phyloP scores from a whole-genome alignment of 176 grass and related monocot species.

The Pontederia crassipes region DNA sequence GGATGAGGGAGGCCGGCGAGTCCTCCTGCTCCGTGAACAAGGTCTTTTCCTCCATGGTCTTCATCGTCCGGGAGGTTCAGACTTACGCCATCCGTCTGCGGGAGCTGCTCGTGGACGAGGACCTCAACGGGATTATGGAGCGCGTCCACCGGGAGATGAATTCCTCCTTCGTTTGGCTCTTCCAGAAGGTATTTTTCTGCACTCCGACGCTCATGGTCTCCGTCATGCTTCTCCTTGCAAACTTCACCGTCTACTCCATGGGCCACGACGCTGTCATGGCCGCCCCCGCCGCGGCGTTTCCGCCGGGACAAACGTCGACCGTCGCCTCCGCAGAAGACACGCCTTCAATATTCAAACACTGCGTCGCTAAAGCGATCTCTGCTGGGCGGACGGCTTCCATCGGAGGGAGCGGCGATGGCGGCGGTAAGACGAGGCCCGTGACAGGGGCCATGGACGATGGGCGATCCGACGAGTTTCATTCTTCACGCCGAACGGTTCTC shows the following conservation, averaged over 20 bases:
- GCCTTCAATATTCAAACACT: no score
- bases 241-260: slow-evolving; percentile 8
- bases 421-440: neutral
- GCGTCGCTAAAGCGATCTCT: neutral
- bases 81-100: neutral
- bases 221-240: slow-evolving; percentile 1
- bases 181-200: neutral
- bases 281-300: neutral
- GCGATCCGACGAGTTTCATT: neutral
- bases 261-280: neutral
- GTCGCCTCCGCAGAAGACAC: neutral
- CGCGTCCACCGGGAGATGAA: neutral
- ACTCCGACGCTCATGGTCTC: slow-evolving; percentile 1
- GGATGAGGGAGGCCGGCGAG: neutral
- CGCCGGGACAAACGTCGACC: neutral
- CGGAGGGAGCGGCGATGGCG: slow-evolving; percentile 5
- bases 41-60: slow-evolving; percentile 3
- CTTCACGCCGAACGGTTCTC: neutral
- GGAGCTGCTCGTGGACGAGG: neutral
- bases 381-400: slow-evolving; percentile 2
- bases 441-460: slow-evolving; percentile 3
- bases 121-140: neutral
- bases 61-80: neutral
- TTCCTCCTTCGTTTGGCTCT: neutral
- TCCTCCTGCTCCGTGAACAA: neutral